phyloP scores from a whole-genome alignment of 345 rosid genomes.

The Pugionium cornutum region DNA sequence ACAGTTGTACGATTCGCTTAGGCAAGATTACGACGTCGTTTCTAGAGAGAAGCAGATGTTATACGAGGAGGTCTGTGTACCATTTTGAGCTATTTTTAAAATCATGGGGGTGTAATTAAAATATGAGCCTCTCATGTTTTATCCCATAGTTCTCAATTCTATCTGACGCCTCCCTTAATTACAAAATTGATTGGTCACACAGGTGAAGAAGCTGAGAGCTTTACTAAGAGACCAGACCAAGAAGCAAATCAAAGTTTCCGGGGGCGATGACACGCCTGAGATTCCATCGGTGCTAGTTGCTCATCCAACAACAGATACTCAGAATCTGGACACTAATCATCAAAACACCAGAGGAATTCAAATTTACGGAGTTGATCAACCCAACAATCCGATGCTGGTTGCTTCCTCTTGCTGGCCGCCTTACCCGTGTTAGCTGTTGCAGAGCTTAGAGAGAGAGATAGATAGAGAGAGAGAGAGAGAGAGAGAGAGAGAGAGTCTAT shows the following conservation, averaged over 20 bases:
- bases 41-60: slow-evolving; percentile 73
- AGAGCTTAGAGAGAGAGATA: not conserved
- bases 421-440: slow-evolving; percentile 15
- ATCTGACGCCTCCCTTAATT: not conserved
- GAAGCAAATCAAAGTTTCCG: slow-evolving; percentile 21
- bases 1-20: slow-evolving; percentile 66
- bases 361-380: slow-evolving; percentile 22
- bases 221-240: slow-evolving; percentile 33
- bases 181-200: not conserved
- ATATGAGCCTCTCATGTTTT: not conserved
- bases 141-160: not conserved
- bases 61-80: slow-evolving; percentile 66
- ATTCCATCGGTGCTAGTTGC: slow-evolving; percentile 28
- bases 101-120: not conserved
- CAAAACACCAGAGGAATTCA: slow-evolving; percentile 22
- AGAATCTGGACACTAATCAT: slow-evolving; percentile 9
- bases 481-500: too few relatives aligned
- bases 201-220: slow-evolving; percentile 39
- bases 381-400: slow-evolving; percentile 29
- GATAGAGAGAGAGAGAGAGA: too few relatives aligned
- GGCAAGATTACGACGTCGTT: slow-evolving; percentile 63
- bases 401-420: slow-evolving; percentile 35
- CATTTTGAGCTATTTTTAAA: not conserved
- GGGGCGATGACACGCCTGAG: slow-evolving; percentile 25
- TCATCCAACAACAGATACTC: slow-evolving; percentile 24